Conservation (phyloP, 2,329 filamentous ascomycete genomes). For the Diaporthe batatas region DNA sequence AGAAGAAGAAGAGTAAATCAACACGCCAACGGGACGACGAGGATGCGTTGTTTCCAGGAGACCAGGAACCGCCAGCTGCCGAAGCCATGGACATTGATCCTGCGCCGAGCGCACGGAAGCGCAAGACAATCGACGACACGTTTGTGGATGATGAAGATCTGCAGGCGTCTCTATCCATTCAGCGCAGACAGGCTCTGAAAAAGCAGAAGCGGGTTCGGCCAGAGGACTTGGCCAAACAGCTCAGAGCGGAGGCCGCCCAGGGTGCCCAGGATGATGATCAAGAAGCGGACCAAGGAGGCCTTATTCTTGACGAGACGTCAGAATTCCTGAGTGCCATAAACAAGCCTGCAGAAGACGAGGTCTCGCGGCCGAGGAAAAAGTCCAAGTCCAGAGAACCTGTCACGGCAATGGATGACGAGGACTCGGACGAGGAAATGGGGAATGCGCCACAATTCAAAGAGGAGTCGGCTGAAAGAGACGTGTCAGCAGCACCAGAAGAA, state of each 20-base stretch:
- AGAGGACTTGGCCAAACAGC: conserved; percentile 86
- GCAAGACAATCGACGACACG: conserved; percentile 73
- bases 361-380: conserved; percentile 64
- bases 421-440: conserved; percentile 62
- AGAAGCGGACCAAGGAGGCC: conserved; percentile 63
- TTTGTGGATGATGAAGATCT: conserved; percentile 94
- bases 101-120: conserved; percentile 65
- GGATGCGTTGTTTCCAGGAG: conserved; percentile 64
- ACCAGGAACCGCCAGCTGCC: conserved; percentile 55
- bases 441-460: conserved; percentile 65
- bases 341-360: conserved; percentile 71
- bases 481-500: conserved; percentile 57
- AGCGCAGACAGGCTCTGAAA: conserved; percentile 86
- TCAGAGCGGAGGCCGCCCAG: conserved; percentile 74
- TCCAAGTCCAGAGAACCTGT: conserved; percentile 56
- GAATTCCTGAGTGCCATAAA: conserved; percentile 92
- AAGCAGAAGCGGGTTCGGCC: conserved; percentile 90
- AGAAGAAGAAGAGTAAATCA: conserved; percentile 86
- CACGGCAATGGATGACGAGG: conserved; percentile 59
- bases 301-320: conserved; percentile 96
- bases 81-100: conserved; percentile 82
- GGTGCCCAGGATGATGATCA: conserved; percentile 63
- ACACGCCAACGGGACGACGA: conserved; percentile 79
- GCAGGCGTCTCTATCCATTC: conserved; percentile 86
- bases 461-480: conserved; percentile 60